Conservation (phyloP, 371 early-diverging fungal species). For the Syncephalis plumigaleata region DNA sequence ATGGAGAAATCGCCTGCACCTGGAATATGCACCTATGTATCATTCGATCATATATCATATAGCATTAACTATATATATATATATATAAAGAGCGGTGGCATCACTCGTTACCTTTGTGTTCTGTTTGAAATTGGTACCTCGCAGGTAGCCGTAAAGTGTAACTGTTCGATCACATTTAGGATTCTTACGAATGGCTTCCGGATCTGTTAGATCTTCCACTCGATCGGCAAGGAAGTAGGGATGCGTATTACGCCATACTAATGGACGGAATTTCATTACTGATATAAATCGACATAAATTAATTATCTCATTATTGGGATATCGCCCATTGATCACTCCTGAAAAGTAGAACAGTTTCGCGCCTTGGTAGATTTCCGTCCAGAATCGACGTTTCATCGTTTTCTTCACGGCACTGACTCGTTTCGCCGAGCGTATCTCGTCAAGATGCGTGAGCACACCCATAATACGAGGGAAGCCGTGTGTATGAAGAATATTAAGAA, state of each 20-base stretch:
- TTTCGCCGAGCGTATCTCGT: conserved; percentile 85
- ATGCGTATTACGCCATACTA: conserved; percentile 91
- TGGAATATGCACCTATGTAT: conserved; percentile 82
- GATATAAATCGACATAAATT: conserved; percentile 93
- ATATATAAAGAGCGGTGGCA: not conserved
- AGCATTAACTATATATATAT: not conserved
- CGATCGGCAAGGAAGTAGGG: conserved; percentile 92
- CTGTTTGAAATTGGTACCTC: conserved; percentile 81
- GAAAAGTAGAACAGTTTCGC: conserved; percentile 94
- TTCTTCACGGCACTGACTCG: conserved; percentile 78
- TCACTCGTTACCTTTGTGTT: conserved; percentile 25
- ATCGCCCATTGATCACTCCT: conserved; percentile 83
- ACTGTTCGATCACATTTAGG: conserved; percentile 85
- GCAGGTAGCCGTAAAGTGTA: conserved; percentile 84
- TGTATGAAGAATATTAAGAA: conserved; percentile 89
- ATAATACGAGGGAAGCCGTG: conserved; percentile 97
- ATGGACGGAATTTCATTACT: conserved; percentile 91
- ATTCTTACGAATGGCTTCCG: conserved; percentile 54
- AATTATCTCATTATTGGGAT: conserved; percentile 81
- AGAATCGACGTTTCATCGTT: conserved; percentile 90
- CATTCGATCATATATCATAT: conserved; percentile 2
- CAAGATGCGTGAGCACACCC: conserved; percentile 92
- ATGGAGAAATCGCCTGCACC: conserved; percentile 85
- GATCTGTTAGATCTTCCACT: conserved; percentile 91
- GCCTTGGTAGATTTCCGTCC: conserved; percentile 97